These are phyloP conservation scores for Collybia nuda DNA, from an alignment of 768 basidiomycete genomes.

Conservation along the genomic window DNA sequence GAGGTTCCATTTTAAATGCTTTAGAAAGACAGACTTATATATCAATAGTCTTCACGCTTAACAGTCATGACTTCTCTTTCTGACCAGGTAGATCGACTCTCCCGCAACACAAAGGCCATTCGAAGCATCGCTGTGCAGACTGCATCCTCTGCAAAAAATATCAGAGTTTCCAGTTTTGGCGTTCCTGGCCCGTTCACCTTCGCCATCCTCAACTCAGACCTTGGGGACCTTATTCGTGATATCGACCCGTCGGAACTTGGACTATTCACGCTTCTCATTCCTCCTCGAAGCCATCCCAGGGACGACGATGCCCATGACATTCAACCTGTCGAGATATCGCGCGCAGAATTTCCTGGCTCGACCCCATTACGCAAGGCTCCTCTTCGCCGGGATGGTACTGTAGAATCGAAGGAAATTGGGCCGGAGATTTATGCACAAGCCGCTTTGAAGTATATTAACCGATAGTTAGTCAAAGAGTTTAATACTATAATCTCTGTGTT, in stretches of 20 bases:
- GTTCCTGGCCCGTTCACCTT: conserved; percentile 53
- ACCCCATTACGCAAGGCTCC: conserved; percentile 61
- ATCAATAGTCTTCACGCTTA: background rate
- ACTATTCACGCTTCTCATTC: conserved; percentile 60
- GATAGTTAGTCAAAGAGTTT: conserved; percentile 57
- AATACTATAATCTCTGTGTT: conserved; percentile 4
- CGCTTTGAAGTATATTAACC: conserved; percentile 73
- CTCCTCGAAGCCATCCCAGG: conserved; percentile 19
- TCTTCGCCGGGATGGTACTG: conserved; percentile 36
- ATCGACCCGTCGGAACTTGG: conserved; percentile 77
- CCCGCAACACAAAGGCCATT: conserved; percentile 51
- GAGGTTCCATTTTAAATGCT: too few species aligned
- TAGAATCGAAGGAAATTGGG: conserved; percentile 46
- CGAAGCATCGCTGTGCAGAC: conserved; percentile 38
- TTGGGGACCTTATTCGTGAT: conserved; percentile 80
- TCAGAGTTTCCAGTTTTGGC: too few species aligned
- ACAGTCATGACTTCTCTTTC: conserved; percentile 51
- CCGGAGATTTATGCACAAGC: conserved; percentile 78
- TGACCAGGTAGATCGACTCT: conserved; percentile 69
- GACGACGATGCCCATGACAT: conserved; percentile 30
- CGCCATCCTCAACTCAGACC: conserved; percentile 60
- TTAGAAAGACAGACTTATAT: background rate
- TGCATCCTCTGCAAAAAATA: conserved; percentile 5
- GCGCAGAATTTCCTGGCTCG: conserved; percentile 66
- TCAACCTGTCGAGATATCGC: conserved; percentile 45